Percentiles rank a stretch among this genome's conserved stretches.
These are phyloP conservation scores for Diddensiella caesifluorescens DNA, from an alignment of 805 yeast species.

Conservation along the genomic window DNA sequence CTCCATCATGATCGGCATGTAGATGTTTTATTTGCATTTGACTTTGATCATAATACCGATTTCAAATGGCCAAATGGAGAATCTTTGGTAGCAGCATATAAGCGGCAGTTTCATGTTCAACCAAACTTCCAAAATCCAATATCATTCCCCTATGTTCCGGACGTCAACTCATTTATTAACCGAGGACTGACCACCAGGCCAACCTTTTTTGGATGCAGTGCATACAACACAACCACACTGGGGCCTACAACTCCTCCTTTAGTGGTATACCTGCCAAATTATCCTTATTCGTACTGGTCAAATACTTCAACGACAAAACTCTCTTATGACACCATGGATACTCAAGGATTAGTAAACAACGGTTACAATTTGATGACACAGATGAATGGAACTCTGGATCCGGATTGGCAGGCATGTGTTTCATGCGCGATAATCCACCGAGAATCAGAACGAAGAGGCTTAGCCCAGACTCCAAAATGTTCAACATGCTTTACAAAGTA, in stretches of 20 bases:
- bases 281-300: conserved; percentile 57
- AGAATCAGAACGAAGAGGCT: conserved; percentile 63
- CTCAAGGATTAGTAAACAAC: conserved; percentile 57
- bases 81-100: conserved; percentile 26
- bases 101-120: conserved; percentile 28
- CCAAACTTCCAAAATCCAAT: conserved; percentile 9
- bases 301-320: conserved; percentile 70
- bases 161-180: conserved; percentile 14
- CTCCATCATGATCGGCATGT: conserved; percentile 54
- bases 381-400: conserved; percentile 62
- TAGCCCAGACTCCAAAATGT: conserved; percentile 64
- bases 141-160: conserved; percentile 17
- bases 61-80: conserved; percentile 30
- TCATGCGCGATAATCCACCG: conserved; percentile 85
- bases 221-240: conserved; percentile 49
- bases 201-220: conserved; percentile 75
- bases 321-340: conserved; percentile 55
- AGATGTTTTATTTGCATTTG: conserved; percentile 57
- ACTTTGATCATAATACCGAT: conserved; percentile 33
- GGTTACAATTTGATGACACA: conserved; percentile 73
- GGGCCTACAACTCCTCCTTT: conserved; percentile 54
- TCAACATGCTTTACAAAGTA: conserved; percentile 63
- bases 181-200: conserved; percentile 14
- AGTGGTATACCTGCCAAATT: conserved; percentile 70
- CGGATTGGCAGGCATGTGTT: conserved; percentile 68